A percentile compares a stretch with the other conserved stretches of the same genome.
Evolutionary conservation across 148 eudicot genomes (phyloP).

Genomic region (Silene uniflora): DNA sequence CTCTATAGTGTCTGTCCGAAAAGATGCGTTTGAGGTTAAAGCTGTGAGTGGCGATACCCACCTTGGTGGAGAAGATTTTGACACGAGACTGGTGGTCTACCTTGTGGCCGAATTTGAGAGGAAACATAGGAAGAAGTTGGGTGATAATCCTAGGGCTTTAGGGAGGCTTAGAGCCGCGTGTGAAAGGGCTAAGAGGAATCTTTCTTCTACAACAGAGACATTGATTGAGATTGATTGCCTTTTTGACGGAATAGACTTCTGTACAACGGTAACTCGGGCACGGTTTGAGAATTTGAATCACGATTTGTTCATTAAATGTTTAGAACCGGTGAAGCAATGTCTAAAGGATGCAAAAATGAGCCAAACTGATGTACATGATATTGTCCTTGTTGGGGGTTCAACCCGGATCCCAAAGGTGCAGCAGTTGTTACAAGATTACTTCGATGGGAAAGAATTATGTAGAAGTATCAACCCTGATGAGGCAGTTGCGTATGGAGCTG

Average conservation of each 20-base stretch:
- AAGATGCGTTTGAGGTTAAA: constrained; percentile 3
- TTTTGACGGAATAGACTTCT: constrained; percentile 14
- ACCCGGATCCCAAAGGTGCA: not conserved
- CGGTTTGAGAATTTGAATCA: constrained; percentile 11
- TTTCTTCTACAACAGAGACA: constrained; percentile 1
- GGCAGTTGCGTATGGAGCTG: no score
- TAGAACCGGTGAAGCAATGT: constrained; percentile 10
- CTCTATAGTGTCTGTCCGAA: not conserved
- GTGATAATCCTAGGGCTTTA: constrained; percentile 6
- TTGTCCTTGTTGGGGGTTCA: constrained; percentile 27
- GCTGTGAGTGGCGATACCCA: constrained; percentile 10
- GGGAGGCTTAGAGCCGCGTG: constrained; percentile 9
- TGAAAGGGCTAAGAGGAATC: constrained; percentile 4
- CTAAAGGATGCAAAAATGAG: constrained; percentile 2
- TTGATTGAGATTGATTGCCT: not conserved
- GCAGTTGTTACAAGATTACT: no score
- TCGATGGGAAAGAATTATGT: no score
- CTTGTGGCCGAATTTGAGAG: constrained; percentile 10
- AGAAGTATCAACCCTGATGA: no score
- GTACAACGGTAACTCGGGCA: not conserved
- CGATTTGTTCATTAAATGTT: constrained; percentile 13
- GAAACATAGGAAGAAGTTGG: constrained; percentile 2
- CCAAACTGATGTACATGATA: constrained; percentile 2
- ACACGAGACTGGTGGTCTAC: constrained; percentile 7
- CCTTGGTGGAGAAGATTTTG: constrained; percentile 17